These are phyloP conservation scores for Ogataea pignaliae DNA, from an alignment of 805 yeast species.

Conservation along the genomic window DNA sequence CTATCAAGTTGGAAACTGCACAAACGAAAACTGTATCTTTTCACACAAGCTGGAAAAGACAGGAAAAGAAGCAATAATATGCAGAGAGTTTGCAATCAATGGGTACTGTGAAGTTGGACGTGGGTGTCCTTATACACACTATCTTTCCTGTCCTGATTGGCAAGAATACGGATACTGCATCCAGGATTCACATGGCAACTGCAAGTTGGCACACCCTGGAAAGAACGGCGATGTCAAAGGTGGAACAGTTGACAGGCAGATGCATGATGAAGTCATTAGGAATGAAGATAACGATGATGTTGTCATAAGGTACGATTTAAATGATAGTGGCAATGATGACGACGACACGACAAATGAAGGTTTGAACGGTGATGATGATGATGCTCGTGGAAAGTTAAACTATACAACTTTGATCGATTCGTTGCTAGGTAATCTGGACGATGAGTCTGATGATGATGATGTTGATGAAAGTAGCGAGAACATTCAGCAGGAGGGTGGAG, in stretches of 20 bases:
- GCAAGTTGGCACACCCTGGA: too few species aligned
- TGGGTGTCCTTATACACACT: conserved; percentile 53
- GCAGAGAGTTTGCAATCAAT: conserved; percentile 63
- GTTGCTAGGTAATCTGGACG: conserved; percentile 11
- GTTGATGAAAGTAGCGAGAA: conserved; percentile 2
- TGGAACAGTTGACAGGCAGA: background rate
- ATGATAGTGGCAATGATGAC: too few species aligned
- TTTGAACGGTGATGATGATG: conserved; percentile 10
- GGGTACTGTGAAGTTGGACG: conserved; percentile 67
- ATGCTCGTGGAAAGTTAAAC: conserved; percentile 9
- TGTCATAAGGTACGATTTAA: conserved; percentile 7
- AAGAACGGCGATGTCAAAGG: background rate
- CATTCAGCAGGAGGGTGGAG: conserved; percentile 7
- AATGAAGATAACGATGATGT: conserved; percentile 30
- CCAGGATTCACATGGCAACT: conserved; percentile 14
- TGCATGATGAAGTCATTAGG: conserved; percentile 14
- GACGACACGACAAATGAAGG: too few species aligned
- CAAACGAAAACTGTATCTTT: conserved; percentile 46
- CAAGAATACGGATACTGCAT: conserved; percentile 59
- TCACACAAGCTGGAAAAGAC: conserved; percentile 41
- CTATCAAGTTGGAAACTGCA: conserved; percentile 43
- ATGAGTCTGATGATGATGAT: conserved; percentile 3
- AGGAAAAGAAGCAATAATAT: conserved; percentile 32
- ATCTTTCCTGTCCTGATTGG: conserved; percentile 66
- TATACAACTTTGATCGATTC: conserved; percentile 11